Base-by-base conservation (phyloP, 2,329 filamentous ascomycete species). In the Penicillium sp. region DNA sequence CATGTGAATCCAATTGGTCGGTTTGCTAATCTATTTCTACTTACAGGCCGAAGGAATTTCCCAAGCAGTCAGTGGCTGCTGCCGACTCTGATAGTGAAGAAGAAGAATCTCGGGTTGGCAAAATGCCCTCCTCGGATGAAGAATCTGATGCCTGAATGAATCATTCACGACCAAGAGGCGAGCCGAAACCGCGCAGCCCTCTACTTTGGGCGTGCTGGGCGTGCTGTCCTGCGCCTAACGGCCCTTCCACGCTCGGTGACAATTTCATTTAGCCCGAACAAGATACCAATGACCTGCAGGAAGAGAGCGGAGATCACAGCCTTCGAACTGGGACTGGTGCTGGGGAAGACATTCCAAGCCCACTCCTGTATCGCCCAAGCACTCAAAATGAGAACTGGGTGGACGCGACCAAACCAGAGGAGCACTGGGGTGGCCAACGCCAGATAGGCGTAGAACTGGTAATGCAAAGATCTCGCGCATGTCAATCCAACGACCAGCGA, bases 261-360 rank as follows among this genome's bases (percentile, higher is more conserved):
- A 32, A 61, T 56, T 40, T 62, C 12, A 58, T 24, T 53, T 51
- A 25, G 62, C 57, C 70, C 71, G 60, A 67, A 63, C 78, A 85
- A 87, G 12, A 82, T 75, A 41, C 82, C 76, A 5, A 74, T 73
- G 1, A 92, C 82, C 13, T 87, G 87, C 10, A 81, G 65, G 15
- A 82, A 81, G 60, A 97, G 75, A 33, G 83, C 81, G 23, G 77
- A 78, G 12, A 98, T 87, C 7, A 90, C 91, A 5, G 79, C 73
- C 54, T 72, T 69, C 5, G 85, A 88, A 67, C 84, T 88, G 31
- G 66, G 56, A 47, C 77, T 70, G 29, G 84, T 87, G 66, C 89
- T 95, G n/a, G 91, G 91, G 66, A 87, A 96, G 8, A 91, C 83
- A 61, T 96, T 95, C 91, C 91, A 96, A 10, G 88, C 89, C 84